Evolutionary conservation across 257 asterid species (phyloP).

Genomic region (Vinca minor): DNA sequence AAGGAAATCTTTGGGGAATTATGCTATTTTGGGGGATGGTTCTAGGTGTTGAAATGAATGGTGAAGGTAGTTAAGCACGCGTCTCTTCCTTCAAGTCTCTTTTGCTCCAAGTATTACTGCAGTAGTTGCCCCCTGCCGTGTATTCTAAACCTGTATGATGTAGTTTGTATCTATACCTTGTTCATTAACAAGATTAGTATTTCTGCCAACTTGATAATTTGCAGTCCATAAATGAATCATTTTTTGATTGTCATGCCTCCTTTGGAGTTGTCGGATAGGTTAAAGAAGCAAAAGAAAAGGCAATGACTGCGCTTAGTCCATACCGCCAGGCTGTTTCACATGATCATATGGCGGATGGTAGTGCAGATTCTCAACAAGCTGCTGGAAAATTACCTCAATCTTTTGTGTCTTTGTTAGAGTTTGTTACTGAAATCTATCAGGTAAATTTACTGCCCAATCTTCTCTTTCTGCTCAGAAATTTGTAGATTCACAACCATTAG

Average conservation of each 20-base stretch:
- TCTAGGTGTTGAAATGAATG: slow-evolving; percentile 1
- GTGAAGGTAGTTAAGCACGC: background rate
- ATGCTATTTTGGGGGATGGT: background rate
- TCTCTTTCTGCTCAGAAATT: slow-evolving; percentile 5
- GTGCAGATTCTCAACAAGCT: slow-evolving; percentile 44
- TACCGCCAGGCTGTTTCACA: slow-evolving; percentile 45
- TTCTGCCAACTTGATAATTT: background rate
- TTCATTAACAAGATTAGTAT: background rate
- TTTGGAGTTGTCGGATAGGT: slow-evolving; percentile 38
- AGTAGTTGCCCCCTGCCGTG: background rate
- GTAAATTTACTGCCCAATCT: slow-evolving; percentile 29
- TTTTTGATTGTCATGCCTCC: background rate
- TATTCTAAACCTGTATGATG: background rate
- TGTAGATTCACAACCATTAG: background rate
- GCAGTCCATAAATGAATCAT: background rate
- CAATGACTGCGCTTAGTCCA: slow-evolving; percentile 68
- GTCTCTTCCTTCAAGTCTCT: background rate
- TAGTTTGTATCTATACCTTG: background rate
- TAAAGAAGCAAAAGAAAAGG: slow-evolving; percentile 87
- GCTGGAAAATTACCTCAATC: slow-evolving; percentile 46
- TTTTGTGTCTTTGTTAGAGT: slow-evolving; percentile 82
- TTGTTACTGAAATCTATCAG: slow-evolving; percentile 93
- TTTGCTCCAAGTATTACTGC: background rate
- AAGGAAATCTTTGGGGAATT: background rate
- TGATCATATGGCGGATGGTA: slow-evolving; percentile 47